phyloP scores from a whole-genome alignment of 2,329 filamentous ascomycete species.

The Seiridium cupressi region DNA sequence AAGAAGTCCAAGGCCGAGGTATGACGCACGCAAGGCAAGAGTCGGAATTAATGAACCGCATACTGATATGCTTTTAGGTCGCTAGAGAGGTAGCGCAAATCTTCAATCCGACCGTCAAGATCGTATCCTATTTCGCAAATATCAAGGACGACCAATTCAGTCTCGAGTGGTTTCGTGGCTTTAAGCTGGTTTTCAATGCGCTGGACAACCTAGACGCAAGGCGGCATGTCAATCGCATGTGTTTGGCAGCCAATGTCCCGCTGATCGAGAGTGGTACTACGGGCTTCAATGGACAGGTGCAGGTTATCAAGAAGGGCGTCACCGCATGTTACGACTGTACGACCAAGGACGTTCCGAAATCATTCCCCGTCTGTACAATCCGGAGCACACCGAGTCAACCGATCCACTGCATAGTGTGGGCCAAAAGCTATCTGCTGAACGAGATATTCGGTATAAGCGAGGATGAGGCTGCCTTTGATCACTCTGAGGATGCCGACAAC shows the following conservation, averaged over 20 bases:
- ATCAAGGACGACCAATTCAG: conserved; percentile 90
- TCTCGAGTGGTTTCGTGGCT: conserved; percentile 81
- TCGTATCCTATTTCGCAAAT: conserved; percentile 88
- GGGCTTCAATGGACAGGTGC: conserved; percentile 95
- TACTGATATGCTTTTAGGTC: conserved; percentile 53
- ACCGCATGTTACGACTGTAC: conserved; percentile 98
- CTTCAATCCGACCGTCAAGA: conserved; percentile 86
- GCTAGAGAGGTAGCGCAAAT: conserved; percentile 86
- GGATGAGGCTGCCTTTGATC: conserved; percentile 78
- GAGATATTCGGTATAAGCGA: conserved; percentile 93
- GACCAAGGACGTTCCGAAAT: conserved; percentile 84
- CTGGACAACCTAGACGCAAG: conserved; percentile 93
- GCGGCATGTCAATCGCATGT: conserved; percentile 97
- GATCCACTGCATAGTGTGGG: conserved; percentile 99
- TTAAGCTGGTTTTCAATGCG: conserved; percentile 91
- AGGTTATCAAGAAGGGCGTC: conserved; percentile 88
- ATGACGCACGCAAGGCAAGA: conserved; percentile 31
- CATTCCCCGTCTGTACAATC: conserved; percentile 95
- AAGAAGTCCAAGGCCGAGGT: conserved; percentile 95
- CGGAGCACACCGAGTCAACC: conserved; percentile 93
- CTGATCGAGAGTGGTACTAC: conserved; percentile 96
- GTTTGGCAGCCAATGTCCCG: conserved; percentile 83
- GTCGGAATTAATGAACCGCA: neutral
- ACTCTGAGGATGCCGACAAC: conserved; percentile 79
- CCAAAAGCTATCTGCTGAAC: conserved; percentile 91